Evolutionary conservation across 768 basidiomycete species (phyloP).

Genomic region (Harrya chromipes): DNA sequence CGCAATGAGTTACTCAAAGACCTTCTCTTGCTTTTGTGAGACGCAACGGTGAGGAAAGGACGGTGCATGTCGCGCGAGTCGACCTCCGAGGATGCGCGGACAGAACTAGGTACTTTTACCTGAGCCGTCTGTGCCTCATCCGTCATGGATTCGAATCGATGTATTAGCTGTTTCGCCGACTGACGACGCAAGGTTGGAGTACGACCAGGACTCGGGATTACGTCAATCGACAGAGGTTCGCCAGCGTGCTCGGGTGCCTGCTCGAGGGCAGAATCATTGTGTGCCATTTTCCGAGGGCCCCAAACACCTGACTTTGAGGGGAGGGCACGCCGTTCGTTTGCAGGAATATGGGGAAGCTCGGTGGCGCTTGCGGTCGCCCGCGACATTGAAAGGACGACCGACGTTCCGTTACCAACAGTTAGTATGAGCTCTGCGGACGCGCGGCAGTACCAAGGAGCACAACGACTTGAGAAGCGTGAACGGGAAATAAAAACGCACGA

Average conservation of each 20-base stretch:
- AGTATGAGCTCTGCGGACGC: slow-evolving; percentile 12
- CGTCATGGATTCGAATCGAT: slow-evolving; percentile 49
- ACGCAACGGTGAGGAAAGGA: slow-evolving; percentile 15
- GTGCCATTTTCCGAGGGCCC: slow-evolving; percentile 20
- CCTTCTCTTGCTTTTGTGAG: slow-evolving; percentile 41
- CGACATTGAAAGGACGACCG: slow-evolving; percentile 10
- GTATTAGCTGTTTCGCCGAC: slow-evolving; percentile 53
- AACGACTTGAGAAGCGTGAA: background rate
- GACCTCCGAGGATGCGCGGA: slow-evolving; percentile 14
- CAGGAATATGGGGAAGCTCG: background rate
- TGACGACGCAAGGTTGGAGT: slow-evolving; percentile 24
- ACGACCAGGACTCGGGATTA: background rate
- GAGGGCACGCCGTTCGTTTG: background rate
- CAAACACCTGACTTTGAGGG: slow-evolving; percentile 12
- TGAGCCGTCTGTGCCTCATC: slow-evolving; percentile 7
- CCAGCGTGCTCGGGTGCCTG: background rate
- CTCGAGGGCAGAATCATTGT: background rate
- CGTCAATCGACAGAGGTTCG: slow-evolving; percentile 3
- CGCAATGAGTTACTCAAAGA: slow-evolving; percentile 64
- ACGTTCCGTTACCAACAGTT: slow-evolving; percentile 12
- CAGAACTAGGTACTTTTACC: slow-evolving; percentile 5
- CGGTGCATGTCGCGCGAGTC: slow-evolving; percentile 11
- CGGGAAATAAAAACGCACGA: slow-evolving; percentile 1
- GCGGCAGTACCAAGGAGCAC: background rate
- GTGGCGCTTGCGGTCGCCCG: slow-evolving; percentile 5